Evolutionary conservation across 306 rosid genomes (phyloP), one percentile per base, ranked within the genome.

Genomic region (Cicer arietinum): DNA sequence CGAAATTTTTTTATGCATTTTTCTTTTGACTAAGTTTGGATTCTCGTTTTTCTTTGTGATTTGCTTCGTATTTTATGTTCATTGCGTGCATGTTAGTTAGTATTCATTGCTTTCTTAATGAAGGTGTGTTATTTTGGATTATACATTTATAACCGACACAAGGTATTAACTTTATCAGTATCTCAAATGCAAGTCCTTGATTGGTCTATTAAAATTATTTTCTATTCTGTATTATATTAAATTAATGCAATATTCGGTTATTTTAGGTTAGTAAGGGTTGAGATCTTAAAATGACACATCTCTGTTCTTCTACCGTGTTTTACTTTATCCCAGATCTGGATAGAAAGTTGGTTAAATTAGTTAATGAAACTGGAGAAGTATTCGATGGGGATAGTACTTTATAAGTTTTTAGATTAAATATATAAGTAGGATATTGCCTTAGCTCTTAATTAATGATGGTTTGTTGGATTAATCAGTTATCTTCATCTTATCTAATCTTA

Each of bases 291-390:
- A 46, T 42, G 30, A 48, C 66, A 30, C 67, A 68, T 68, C 0
- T 42, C 9, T 44, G 78, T 30, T 76, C 76, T 67, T 50, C 70
- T 69, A 54, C 25, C 39, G 25, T 57, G 17, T 47, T 53, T 69
- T 52, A 8, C 53, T 43, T 72, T 37, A 22, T 59, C 17, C 20
- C 73, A 77, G 83, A 81, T 84, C 83, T 81, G 83, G 80, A 74
- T 14, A 58, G 67, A 72, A 42, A 67, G 25, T 50, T 17, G 59
- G 67, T 60, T 67, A 17, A 73, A 77, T 35, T 53, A 18, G 46
- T 43, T 18, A 40, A 45, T 80, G 10, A 3, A 50, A 10, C 43
- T 51, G n/a, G 16, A 54, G n/a, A 12, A 54, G 51, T 71, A 39
- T 52, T 52, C 13, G 66, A 3, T 69, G 57, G 44, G 61, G 22